Evolutionary conservation across 179 eudicot species (phyloP).

Genomic region (Silene noctiflora): DNA sequence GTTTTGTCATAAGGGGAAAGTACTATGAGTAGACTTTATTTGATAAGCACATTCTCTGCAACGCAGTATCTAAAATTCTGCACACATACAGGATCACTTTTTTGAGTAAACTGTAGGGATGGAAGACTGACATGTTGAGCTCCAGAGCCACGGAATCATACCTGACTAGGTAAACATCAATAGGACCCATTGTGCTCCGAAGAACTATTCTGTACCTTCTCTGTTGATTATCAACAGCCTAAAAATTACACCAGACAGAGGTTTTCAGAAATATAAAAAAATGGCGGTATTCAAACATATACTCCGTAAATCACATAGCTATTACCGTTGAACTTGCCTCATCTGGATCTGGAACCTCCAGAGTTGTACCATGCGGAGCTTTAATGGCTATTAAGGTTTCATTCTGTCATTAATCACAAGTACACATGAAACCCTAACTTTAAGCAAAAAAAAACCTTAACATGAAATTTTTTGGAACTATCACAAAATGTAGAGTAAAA

Average conservation of each 20-base stretch:
- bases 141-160: constrained; percentile 17
- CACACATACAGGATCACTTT: neutral
- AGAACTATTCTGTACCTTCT: constrained; percentile 89
- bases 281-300: neutral
- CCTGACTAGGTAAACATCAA: constrained; percentile 94
- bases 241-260: neutral
- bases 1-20: neutral
- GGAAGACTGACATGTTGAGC: neutral
- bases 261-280: constrained; percentile 14
- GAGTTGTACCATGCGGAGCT: constrained; percentile 73
- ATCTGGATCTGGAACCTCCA: constrained; percentile 94
- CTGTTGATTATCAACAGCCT: constrained; percentile 87
- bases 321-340: constrained; percentile 43
- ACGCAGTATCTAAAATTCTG: neutral
- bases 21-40: neutral
- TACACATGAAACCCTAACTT: neutral
- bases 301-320: neutral
- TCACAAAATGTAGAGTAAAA: too few species aligned
- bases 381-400: constrained; percentile 91
- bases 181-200: constrained; percentile 93
- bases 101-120: neutral
- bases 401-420: constrained; percentile 43
- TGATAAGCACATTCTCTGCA: neutral
- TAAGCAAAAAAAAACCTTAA: neutral
- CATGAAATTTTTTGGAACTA: neutral